Conservation (phyloP, 768 basidiomycete genomes). For the Gymnopilus junonius region DNA sequence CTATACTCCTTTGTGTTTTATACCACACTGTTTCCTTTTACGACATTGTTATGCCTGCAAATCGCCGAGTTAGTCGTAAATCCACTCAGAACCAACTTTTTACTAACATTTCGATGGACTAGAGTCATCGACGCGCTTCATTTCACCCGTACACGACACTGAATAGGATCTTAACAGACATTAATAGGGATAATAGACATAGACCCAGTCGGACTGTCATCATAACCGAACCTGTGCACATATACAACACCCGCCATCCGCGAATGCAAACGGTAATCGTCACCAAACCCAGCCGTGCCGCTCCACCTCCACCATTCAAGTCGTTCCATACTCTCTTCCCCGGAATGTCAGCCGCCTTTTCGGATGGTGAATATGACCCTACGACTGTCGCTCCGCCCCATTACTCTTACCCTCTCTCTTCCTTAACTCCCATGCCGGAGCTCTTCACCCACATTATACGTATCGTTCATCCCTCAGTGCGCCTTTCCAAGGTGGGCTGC, state of each 20-base stretch:
- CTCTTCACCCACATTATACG: neutral
- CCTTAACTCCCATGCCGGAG: neutral
- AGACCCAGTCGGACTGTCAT: neutral
- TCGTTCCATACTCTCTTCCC: neutral
- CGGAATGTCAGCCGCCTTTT: slow-evolving; percentile 1
- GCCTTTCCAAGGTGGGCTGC: neutral
- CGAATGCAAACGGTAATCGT: neutral
- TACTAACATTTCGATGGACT: neutral
- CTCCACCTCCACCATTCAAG: neutral
- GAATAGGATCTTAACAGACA: rapidly evolving
- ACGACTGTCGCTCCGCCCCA: neutral
- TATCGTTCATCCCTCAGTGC: neutral
- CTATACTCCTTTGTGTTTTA: no score
- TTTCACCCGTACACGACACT: neutral
- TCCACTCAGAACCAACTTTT: no score
- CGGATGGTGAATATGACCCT: slow-evolving; percentile 4
- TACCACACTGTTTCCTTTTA: no score
- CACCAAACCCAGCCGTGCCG: neutral
- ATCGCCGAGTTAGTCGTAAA: no score
- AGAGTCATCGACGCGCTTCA: neutral
- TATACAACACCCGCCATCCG: neutral
- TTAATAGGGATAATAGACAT: no score
- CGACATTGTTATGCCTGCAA: no score
- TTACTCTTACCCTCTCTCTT: neutral
- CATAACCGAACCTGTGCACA: neutral